phyloP scores from a whole-genome alignment of 768 basidiomycete genomes.

The Boletus patriciae region DNA sequence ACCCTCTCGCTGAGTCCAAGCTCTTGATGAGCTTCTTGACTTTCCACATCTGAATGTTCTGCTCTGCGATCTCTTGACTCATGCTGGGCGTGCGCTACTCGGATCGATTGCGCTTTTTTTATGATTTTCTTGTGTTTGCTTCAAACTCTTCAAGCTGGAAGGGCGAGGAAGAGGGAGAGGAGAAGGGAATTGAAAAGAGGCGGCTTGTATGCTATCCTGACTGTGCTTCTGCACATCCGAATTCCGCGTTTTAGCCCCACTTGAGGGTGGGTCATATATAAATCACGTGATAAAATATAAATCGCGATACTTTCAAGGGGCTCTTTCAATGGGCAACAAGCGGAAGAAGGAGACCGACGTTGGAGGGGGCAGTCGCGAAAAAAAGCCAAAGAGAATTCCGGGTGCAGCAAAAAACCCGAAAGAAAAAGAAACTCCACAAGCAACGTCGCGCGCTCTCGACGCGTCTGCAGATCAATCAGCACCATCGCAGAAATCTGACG shows the following conservation, averaged over 20 bases:
- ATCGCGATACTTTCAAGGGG: too few relatives aligned
- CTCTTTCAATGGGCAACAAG: constrained; percentile 19
- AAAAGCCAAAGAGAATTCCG: constrained; percentile 16
- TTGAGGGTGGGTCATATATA: constrained; percentile 22
- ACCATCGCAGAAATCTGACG: constrained; percentile 3
- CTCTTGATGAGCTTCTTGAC: constrained; percentile 99
- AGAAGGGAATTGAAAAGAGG: not conserved
- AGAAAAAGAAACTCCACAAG: not conserved
- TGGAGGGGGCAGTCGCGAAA: constrained; percentile 5
- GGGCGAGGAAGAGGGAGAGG: constrained; percentile 22
- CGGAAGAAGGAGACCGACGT: constrained; percentile 19
- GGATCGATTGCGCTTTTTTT: constrained; percentile 14
- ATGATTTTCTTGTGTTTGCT: constrained; percentile 7
- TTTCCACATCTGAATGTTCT: constrained; percentile 98
- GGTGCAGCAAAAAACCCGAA: constrained; percentile 4
- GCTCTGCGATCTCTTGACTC: constrained; percentile 85
- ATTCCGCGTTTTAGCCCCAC: constrained; percentile 11
- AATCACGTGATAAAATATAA: constrained; percentile 12
- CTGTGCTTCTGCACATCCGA: constrained; percentile 7
- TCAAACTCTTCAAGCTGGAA: constrained; percentile 20
- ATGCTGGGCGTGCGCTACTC: constrained; percentile 48
- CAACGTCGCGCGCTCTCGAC: not conserved
- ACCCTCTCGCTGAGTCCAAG: constrained; percentile 77
- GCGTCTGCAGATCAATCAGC: not conserved
- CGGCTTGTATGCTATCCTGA: not conserved